Evolutionary conservation across 2,329 filamentous ascomycete species (phyloP), one percentile per base, ranked within the genome.

Genomic region (Lasiodiplodia citricola): DNA sequence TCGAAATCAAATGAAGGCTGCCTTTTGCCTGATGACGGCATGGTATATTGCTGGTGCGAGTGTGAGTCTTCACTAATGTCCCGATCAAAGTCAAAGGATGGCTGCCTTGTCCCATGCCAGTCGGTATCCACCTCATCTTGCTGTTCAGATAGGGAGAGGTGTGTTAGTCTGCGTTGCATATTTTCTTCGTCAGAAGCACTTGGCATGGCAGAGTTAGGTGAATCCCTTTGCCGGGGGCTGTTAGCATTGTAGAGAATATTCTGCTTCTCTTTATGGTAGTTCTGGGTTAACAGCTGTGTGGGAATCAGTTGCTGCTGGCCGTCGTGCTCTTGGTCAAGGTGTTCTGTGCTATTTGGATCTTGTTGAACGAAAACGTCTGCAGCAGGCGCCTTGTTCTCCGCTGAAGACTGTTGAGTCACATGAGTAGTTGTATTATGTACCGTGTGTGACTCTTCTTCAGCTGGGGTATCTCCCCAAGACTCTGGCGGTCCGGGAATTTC

Each of bases 1-100:
- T 64, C 60, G 14, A 64, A 64, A 21, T 64, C 60, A 18, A 51
- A 64, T 21, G 60, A 52, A 25, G 28, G 28, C 60, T 52, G 60
- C 21, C 47, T 52, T 47, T 64, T 64, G 2, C 41, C 25, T 16
- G 18, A 35, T 4, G 35, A 58, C 10, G 28, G 25, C 11, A 18
- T 31, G 4, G 10, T 3, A 52, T 64, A 8, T 2, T 2, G 18
- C 18, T 38, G 44, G 14, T 52, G 47, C 1, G 5, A 18, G 37
- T 11, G 10, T 6, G 60, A 28, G 0, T 31, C 7, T 14, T 64
- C 14, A 14, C 18, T 37, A 18, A 51, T 64, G 16, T 52, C 58
- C n/a, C 51, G 44, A 10, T 41, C 55, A 41, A 41, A 16, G 25
- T 63, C 58, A 37, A 21, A 18, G 16, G 58, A 51, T 16, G 16